A percentile compares a stretch with the other conserved stretches of the same genome.
Evolutionary conservation across 2,329 filamentous ascomycete genomes (phyloP).

Genomic region (Claviceps citrina): DNA sequence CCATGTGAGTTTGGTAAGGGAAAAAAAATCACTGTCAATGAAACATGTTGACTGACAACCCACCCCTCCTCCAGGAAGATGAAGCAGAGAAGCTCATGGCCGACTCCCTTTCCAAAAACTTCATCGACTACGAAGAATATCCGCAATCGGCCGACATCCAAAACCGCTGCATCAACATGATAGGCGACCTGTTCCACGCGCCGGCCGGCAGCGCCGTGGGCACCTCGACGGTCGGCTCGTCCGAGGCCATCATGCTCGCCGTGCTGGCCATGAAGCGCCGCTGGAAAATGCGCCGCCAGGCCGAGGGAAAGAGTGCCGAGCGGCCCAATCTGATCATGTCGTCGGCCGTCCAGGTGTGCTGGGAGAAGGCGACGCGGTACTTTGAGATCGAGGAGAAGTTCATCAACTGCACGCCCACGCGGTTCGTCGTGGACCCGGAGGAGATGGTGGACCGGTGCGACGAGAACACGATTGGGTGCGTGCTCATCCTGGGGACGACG

Average conservation of each 20-base stretch:
- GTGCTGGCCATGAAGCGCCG: slow-evolving; percentile 23
- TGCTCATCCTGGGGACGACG: slow-evolving; percentile 77
- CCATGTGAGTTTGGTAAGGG: background rate
- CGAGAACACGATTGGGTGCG: slow-evolving; percentile 57
- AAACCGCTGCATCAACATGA: slow-evolving; percentile 85
- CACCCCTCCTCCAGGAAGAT: slow-evolving; percentile 50
- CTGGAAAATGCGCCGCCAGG: slow-evolving; percentile 46
- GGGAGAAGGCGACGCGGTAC: slow-evolving; percentile 83
- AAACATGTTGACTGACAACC: slow-evolving; percentile 36
- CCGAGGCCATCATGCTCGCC: slow-evolving; percentile 64
- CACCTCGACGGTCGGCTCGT: slow-evolving; percentile 77
- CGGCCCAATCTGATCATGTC: slow-evolving; percentile 91
- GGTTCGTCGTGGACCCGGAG: slow-evolving; percentile 48
- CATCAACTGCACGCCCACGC: slow-evolving; percentile 45
- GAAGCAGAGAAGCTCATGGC: slow-evolving; percentile 40
- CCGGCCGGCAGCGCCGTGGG: slow-evolving; percentile 60
- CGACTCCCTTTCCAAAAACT: slow-evolving; percentile 87
- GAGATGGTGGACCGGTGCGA: slow-evolving; percentile 32
- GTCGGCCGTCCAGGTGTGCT: slow-evolving; percentile 89
- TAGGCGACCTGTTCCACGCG: slow-evolving; percentile 75
- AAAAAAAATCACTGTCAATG: too few relatives aligned
- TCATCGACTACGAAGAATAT: slow-evolving; percentile 80
- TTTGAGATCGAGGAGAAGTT: slow-evolving; percentile 88
- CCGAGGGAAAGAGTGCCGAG: slow-evolving; percentile 65
- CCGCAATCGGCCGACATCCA: slow-evolving; percentile 72